Base-by-base conservation (phyloP, 352 stramenopile genomes). In the Phytophthora palmivora region DNA sequence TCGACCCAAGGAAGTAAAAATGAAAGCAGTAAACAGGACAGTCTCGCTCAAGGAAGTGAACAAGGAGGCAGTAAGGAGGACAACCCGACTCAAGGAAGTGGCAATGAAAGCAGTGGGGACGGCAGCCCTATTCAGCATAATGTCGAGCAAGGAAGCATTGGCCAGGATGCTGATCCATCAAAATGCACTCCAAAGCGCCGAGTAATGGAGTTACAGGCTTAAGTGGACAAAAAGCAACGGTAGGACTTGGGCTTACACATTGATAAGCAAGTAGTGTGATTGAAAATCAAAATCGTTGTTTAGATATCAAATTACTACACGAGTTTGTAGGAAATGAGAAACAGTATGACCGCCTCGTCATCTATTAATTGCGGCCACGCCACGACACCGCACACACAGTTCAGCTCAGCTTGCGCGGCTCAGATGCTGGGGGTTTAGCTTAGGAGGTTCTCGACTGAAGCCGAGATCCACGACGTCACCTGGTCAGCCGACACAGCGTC, bases 401-500 rank as follows among this genome's bases (percentile, higher is more conserved):
- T 34, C 30, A 34, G 30, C n/a, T n/a, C n/a, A n/a, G n/a, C 30
- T 34, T 34, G 3, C 30, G 30, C 30, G 30, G 30, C 30, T 34
- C 7, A 34, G 30, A 9, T 34, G 30, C 10, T 34, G 3, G 24
- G 24, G 3, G 30, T 34, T 70, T 72, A 77, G 33, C 53, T 74
- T 19, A 78, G 21, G 28, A 84, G 56, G 46, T 84, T 84, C 47
- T 72, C 53, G 6, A 80, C 73, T 11, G 66, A 71, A 15, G 67
- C 60, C 2, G 64, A 43, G 22, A 85, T 62, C 76, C 73, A 85
- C 24, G 61, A 54, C 14, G 60, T 58, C 22, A 85, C 49, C 6
- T 61, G 74, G 42, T 67, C 39, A 5, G 64, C 67, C 8, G 71
- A 67, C 19, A 82, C 57, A 32, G 59, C 67, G 16, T 62, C 60